These are phyloP conservation scores for Emydomyces testavorans DNA, from an alignment of 2,329 filamentous ascomycete species.

Conservation along the genomic window DNA sequence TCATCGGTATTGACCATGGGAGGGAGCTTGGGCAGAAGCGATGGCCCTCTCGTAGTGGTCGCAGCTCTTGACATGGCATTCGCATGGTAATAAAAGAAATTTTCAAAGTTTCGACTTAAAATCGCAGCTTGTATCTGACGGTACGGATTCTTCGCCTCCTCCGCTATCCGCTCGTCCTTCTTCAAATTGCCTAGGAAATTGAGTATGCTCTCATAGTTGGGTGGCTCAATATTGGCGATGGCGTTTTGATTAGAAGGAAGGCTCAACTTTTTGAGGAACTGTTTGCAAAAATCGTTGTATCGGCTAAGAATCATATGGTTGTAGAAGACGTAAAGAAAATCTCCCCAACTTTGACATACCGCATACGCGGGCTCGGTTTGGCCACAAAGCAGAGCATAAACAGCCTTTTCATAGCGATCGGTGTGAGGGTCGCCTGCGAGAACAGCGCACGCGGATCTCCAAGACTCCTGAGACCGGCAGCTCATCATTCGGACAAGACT, in stretches of 20 bases:
- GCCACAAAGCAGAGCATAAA: slow-evolving; percentile 82
- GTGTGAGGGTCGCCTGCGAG: slow-evolving; percentile 52
- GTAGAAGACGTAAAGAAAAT: slow-evolving; percentile 75
- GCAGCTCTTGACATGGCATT: slow-evolving; percentile 31
- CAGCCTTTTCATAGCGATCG: slow-evolving; percentile 72
- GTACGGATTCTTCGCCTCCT: slow-evolving; percentile 35
- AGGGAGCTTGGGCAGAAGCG: slow-evolving; percentile 30
- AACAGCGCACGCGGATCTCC: slow-evolving; percentile 31
- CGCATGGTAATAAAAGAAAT: slow-evolving; percentile 33
- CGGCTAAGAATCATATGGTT: slow-evolving; percentile 72
- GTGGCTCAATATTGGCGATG: slow-evolving; percentile 47
- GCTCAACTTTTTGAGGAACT: slow-evolving; percentile 39
- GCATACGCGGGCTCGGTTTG: slow-evolving; percentile 66
- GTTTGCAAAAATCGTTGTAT: slow-evolving; percentile 56
- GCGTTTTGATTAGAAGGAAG: slow-evolving; percentile 44
- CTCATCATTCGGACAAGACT: slow-evolving; percentile 35
- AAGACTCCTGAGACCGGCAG: slow-evolving; percentile 29
- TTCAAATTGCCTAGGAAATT: slow-evolving; percentile 30
- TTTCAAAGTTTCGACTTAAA: slow-evolving; percentile 33
- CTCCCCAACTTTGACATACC: slow-evolving; percentile 71
- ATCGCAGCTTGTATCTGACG: slow-evolving; percentile 36
- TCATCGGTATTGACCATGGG: slow-evolving; percentile 41
- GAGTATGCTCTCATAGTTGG: slow-evolving; percentile 28
- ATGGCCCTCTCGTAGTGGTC: slow-evolving; percentile 20
- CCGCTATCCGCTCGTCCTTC: slow-evolving; percentile 27